A percentile compares a stretch with the other conserved stretches of the same genome.
phyloP scores from a whole-genome alignment of 768 basidiomycete species.

The Podaxis mareebaensis region DNA sequence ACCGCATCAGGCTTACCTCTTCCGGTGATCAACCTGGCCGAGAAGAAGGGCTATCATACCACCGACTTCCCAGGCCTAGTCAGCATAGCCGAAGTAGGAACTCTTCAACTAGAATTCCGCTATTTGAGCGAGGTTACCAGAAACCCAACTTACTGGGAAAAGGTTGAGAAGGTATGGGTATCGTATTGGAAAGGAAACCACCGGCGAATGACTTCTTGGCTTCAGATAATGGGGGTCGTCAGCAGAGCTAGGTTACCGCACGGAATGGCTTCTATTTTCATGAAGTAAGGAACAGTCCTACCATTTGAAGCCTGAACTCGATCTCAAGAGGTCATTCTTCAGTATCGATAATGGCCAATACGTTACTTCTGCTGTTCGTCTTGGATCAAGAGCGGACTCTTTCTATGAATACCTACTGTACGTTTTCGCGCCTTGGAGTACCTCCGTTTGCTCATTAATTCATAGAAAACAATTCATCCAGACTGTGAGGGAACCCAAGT shows the following conservation, averaged over 20 bases:
- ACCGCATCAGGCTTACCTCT: constrained; percentile 80
- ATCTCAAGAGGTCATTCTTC: constrained; percentile 11
- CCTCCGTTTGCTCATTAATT: constrained; percentile 9
- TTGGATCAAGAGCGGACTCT: constrained; percentile 91
- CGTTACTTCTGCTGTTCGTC: constrained; percentile 71
- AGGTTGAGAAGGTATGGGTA: constrained; percentile 63
- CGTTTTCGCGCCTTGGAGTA: constrained; percentile 20
- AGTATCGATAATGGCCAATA: constrained; percentile 44
- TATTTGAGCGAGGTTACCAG: constrained; percentile 83
- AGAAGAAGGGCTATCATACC: constrained; percentile 59
- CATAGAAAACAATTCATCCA: constrained; percentile 77
- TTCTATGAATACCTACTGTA: constrained; percentile 91
- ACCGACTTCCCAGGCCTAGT: constrained; percentile 59
- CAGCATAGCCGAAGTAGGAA: constrained; percentile 85
- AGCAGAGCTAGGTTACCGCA: constrained; percentile 60
- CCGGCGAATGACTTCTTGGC: not conserved
- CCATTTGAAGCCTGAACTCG: not conserved
- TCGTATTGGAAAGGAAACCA: not conserved
- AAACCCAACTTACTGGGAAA: constrained; percentile 79
- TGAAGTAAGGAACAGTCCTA: constrained; percentile 50
- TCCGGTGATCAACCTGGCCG: constrained; percentile 75
- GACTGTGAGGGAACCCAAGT: constrained; percentile 47
- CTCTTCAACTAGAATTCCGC: constrained; percentile 87
- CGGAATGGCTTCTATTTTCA: constrained; percentile 82
- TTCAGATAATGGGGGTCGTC: constrained; percentile 66